These are phyloP conservation scores for Cladosporium sp. DNA, from an alignment of 2,329 filamentous ascomycete species.

Conservation along the genomic window DNA sequence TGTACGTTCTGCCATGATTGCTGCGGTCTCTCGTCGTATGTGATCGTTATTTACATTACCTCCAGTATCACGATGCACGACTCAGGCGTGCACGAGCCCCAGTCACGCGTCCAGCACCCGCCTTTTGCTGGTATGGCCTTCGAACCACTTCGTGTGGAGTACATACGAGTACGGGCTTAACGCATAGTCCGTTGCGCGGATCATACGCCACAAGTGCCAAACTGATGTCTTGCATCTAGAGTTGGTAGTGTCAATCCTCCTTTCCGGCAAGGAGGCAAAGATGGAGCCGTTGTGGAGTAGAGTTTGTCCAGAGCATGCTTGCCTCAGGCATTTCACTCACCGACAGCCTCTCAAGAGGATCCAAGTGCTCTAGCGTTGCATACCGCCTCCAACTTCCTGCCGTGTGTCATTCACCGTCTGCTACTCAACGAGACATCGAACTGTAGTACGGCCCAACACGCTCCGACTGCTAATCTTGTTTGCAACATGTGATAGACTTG, in stretches of 20 bases:
- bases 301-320: neutral
- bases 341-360: too few relatives aligned
- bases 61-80: too few relatives aligned
- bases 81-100: neutral
- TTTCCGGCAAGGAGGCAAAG: neutral
- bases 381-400: neutral
- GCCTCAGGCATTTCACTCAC: neutral
- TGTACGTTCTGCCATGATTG: too few relatives aligned
- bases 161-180: neutral
- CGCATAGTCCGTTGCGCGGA: neutral
- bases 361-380: neutral
- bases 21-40: too few relatives aligned
- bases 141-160: neutral
- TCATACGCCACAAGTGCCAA: neutral
- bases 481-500: neutral
- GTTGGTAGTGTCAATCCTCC: neutral
- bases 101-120: neutral
- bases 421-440: neutral
- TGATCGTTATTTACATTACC: too few relatives aligned
- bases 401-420: neutral
- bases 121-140: neutral
- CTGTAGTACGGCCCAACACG: neutral
- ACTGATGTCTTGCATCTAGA: neutral
- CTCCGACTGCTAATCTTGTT: neutral
- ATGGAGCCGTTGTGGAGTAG: neutral